phyloP scores from a whole-genome alignment of 2,329 filamentous ascomycete genomes.

The Sporothrix schenckii region DNA sequence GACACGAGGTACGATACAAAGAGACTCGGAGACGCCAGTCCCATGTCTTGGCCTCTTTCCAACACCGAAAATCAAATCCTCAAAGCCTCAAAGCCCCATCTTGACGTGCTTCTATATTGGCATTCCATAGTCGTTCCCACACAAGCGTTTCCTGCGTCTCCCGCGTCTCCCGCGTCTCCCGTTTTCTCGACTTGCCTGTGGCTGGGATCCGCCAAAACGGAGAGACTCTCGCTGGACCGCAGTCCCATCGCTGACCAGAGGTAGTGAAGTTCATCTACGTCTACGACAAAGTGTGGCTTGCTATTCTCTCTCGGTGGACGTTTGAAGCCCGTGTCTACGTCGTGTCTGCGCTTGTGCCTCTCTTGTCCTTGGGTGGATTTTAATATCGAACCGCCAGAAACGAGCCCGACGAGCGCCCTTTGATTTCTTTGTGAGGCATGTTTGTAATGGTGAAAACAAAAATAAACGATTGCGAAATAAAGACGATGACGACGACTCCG shows the following conservation, averaged over 20 bases:
- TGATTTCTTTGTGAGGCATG: not conserved
- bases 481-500: constrained; percentile 17
- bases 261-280: not conserved
- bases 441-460: not conserved
- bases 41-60: not conserved
- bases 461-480: not conserved
- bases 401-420: not conserved
- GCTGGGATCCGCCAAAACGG: constrained; percentile 15
- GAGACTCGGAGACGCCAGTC: too few species aligned
- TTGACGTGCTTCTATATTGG: not conserved
- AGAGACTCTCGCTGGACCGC: constrained; percentile 3
- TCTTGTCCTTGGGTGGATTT: not conserved
- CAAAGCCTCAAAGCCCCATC: not conserved
- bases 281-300: not conserved
- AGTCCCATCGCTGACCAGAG: not conserved
- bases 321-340: too few species aligned
- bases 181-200: not conserved
- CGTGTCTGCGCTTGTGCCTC: not conserved
- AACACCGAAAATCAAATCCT: not conserved
- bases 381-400: constrained; percentile 5
- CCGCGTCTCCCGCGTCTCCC: too few species aligned
- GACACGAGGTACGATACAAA: not conserved
- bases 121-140: not conserved
- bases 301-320: too few species aligned
- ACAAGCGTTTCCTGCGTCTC: too few species aligned